A percentile compares a stretch with the other conserved stretches of the same genome.
phyloP scores from a whole-genome alignment of 1,284 basidiomycete genomes.

The Papiliotrema flavescens region DNA sequence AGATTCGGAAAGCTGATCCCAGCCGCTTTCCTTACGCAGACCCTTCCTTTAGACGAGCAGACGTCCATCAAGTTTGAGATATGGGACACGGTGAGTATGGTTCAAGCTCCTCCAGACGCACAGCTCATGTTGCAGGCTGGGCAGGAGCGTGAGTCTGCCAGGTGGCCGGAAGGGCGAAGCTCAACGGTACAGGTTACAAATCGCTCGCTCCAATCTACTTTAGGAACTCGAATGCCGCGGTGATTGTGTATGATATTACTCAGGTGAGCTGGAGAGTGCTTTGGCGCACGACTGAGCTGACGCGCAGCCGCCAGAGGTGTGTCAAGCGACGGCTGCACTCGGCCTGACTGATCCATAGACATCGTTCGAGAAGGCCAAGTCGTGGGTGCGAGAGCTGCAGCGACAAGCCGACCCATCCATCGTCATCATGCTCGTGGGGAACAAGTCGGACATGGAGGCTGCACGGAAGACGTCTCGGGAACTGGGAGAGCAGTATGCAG shows the following conservation, averaged over 20 bases:
- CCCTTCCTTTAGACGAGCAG: constrained; percentile 81
- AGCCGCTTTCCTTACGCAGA: constrained; percentile 97
- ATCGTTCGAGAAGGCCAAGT: constrained; percentile 89
- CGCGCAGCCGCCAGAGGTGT: constrained; percentile 21
- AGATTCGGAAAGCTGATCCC: constrained; percentile 8
- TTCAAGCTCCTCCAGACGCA: not conserved
- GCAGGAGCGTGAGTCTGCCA: constrained; percentile 42
- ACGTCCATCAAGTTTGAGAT: constrained; percentile 97
- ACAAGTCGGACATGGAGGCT: constrained; percentile 83
- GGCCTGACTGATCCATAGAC: constrained; percentile 31
- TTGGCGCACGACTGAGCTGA: not conserved
- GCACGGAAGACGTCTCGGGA: constrained; percentile 69
- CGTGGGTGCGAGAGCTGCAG: constrained; percentile 95
- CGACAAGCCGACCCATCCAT: constrained; percentile 96
- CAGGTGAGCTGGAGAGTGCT: constrained; percentile 50
- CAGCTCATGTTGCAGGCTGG: constrained; percentile 35
- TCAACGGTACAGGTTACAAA: constrained; percentile 39
- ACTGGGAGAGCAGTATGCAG: constrained; percentile 87
- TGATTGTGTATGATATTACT: constrained; percentile 96
- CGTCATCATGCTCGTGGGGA: constrained; percentile 91
- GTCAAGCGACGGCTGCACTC: not conserved
- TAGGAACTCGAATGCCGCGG: constrained; percentile 95
- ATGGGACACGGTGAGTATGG: constrained; percentile 60
- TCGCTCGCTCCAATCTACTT: constrained; percentile 88
- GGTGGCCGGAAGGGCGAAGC: not conserved